Base-by-base conservation (phyloP, 139 green algal species). In the Chlorella sp. region DNA sequence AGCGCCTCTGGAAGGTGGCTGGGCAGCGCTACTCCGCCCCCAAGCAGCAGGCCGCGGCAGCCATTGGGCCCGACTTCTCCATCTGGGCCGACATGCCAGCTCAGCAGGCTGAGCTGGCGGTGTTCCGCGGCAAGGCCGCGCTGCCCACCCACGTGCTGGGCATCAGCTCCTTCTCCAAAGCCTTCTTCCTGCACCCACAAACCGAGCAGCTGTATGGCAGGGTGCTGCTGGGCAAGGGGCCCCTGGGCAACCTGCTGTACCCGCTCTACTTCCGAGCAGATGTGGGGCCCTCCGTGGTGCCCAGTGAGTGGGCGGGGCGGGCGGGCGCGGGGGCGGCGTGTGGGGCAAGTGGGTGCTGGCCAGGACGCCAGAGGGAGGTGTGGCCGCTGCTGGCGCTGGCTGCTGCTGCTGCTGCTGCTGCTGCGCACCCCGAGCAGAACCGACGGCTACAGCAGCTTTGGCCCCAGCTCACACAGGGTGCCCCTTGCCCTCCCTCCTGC, bases 1-100 rank as follows among this genome's bases (percentile, higher is more conserved):
- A 66, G 69, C 66, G 79, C 66, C 81, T 93, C 64, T 93, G 91
- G 91, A 82, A 84, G 77, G 53, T 87, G 5, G 73, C 89, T 11
- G 91, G 80, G 30, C 66, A 89, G 82, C 87, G 90, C 30, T 93
- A 91, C 61, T 64, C 39, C 2, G 91, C 91, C 16, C 68, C 85
- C 26, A 34, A 36, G 22, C 36, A 53, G 40, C 87, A 83, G 48
- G 71, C 77, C 48, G 76, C 77, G 34, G 85, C 83, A 2, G 78
- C 91, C 16, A 57, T 92, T 40, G 90, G 85, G 4, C 85, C 85
- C 11, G 57, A 89, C 19, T 91, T 88, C 80, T 91, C 73, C 18
- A 19, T 93, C 18, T 93, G 90, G 90, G 37, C 21, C 34, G 87
- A 93, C 87, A 48, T 93, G 28, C 91, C 91, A 3, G 57, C 73